These are phyloP conservation scores for Tremella yokohamensis DNA, from an alignment of 768 basidiomycete species.

Conservation along the genomic window DNA sequence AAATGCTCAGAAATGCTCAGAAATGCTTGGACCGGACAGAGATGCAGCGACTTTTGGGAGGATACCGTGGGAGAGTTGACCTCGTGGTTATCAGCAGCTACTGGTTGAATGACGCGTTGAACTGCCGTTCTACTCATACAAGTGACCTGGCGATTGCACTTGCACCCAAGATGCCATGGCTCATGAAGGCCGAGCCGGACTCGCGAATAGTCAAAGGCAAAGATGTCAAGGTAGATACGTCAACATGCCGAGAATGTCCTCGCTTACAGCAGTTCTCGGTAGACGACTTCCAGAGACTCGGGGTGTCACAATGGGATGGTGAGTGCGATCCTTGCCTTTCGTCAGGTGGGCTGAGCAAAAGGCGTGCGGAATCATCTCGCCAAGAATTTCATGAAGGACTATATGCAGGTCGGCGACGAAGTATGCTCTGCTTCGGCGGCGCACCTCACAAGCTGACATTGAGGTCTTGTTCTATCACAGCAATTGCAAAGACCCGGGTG, in stretches of 20 bases:
- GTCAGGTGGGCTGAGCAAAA: conserved; percentile 5
- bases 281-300: conserved; percentile 46
- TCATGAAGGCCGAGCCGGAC: conserved; percentile 53
- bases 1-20: background rate
- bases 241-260: background rate
- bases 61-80: conserved; percentile 22
- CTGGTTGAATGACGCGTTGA: too few species aligned
- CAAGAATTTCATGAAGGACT: conserved; percentile 49
- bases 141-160: too few species aligned
- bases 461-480: conserved; percentile 51
- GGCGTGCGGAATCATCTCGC: conserved; percentile 49
- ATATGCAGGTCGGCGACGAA: conserved; percentile 48
- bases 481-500: conserved; percentile 44
- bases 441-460: background rate
- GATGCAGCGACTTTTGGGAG: conserved; percentile 1
- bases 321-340: background rate
- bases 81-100: background rate
- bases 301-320: conserved; percentile 48
- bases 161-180: conserved; percentile 50
- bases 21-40: conserved; percentile 3
- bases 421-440: conserved; percentile 22
- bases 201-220: conserved; percentile 50
- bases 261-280: conserved; percentile 46
- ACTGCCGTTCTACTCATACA: too few species aligned
- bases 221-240: conserved; percentile 49